Conservation (phyloP, 805 yeast genomes). For the Hanseniaspora pseudoguilliermondii region DNA sequence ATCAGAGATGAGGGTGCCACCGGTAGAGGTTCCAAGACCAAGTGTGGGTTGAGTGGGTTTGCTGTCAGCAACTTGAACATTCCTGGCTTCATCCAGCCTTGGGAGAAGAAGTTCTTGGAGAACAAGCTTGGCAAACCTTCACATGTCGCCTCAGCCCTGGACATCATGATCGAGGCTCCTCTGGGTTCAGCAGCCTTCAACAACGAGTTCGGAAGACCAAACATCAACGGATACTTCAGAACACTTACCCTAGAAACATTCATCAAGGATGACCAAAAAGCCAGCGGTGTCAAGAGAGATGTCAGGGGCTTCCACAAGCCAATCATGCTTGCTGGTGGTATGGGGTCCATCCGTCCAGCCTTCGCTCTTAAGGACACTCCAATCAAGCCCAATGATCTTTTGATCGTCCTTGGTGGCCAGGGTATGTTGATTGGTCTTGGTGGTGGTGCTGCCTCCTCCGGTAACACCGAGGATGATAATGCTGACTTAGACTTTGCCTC, state of each 20-base stretch:
- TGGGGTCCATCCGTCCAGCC: slow-evolving; percentile 91
- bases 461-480: slow-evolving; percentile 91
- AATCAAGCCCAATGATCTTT: slow-evolving; percentile 81
- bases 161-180: slow-evolving; percentile 95
- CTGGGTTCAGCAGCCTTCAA: slow-evolving; percentile 96
- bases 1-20: slow-evolving; percentile 99
- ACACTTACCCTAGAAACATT: slow-evolving; percentile 60
- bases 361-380: slow-evolving; percentile 76
- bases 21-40: slow-evolving; percentile 94
- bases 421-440: slow-evolving; percentile 97
- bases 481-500: slow-evolving; percentile 96
- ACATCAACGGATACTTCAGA: slow-evolving; percentile 91
- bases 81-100: slow-evolving; percentile 78
- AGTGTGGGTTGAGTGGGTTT: slow-evolving; percentile 91
- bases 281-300: slow-evolving; percentile 34
- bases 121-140: slow-evolving; percentile 63
- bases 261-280: slow-evolving; percentile 48
- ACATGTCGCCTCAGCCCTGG: slow-evolving; percentile 86
- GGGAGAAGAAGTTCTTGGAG: slow-evolving; percentile 48
- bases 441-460: slow-evolving; percentile 98
- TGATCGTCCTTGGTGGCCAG: slow-evolving; percentile 94
- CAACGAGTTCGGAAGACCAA: slow-evolving; percentile 97
- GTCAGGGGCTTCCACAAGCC: slow-evolving; percentile 97
- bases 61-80: slow-evolving; percentile 81
- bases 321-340: slow-evolving; percentile 98